These are phyloP conservation scores for Plectranthus barbatus DNA, from an alignment of 257 asterid genomes.

Conservation along the genomic window DNA sequence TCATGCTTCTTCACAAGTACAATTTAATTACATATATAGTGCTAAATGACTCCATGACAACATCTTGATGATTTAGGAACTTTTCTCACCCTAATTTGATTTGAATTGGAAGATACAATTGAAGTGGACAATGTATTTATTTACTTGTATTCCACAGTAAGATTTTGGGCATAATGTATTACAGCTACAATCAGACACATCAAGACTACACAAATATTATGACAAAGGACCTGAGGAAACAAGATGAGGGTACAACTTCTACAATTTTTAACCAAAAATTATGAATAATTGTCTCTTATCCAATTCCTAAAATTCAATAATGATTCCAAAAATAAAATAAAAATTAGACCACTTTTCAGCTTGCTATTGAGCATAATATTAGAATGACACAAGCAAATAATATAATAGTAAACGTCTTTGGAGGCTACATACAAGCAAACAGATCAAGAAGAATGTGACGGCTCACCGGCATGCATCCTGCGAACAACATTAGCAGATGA, in stretches of 20 bases:
- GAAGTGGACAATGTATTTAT: too few species aligned
- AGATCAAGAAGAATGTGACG: neutral
- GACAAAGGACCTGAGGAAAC: neutral
- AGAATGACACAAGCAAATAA: neutral
- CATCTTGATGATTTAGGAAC: too few species aligned
- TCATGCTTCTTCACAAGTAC: too few species aligned
- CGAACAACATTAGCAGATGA: conserved; percentile 25
- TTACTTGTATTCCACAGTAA: neutral
- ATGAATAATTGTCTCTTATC: neutral
- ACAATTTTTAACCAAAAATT: neutral
- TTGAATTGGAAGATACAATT: neutral
- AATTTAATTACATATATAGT: neutral
- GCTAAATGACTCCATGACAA: neutral
- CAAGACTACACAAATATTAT: neutral
- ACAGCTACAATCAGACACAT: neutral
- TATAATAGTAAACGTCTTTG: neutral
- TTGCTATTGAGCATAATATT: neutral
- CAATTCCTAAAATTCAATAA: neutral
- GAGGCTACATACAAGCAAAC: neutral
- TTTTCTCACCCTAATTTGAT: too few species aligned
- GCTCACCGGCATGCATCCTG: conserved; percentile 31
- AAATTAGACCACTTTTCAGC: neutral
- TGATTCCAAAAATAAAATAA: neutral
- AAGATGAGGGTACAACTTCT: neutral
- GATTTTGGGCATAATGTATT: neutral